These are phyloP conservation scores for Amanita fuliginea DNA, from an alignment of 768 basidiomycete genomes.

Conservation along the genomic window DNA sequence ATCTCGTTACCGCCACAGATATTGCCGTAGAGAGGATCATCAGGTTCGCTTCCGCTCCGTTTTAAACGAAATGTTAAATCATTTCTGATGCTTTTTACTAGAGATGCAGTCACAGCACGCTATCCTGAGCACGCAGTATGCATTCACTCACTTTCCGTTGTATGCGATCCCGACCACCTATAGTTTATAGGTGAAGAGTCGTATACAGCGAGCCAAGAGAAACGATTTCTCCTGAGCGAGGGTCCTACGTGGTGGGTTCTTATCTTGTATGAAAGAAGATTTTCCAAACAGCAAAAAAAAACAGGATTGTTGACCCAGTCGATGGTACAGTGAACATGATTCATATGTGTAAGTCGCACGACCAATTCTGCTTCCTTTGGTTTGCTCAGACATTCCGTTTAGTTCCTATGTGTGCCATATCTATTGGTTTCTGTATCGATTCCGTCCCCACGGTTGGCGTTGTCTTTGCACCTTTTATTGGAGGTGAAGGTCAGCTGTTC, in stretches of 20 bases:
- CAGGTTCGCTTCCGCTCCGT: constrained; percentile 1
- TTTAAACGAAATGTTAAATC: not conserved
- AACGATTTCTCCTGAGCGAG: constrained; percentile 13
- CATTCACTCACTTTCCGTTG: not conserved
- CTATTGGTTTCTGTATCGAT: constrained; percentile 14
- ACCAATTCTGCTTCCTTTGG: not conserved
- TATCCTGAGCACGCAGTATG: constrained; percentile 5
- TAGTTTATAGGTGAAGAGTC: constrained; percentile 18
- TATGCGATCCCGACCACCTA: not conserved
- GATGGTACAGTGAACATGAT: constrained; percentile 17
- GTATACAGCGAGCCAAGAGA: constrained; percentile 16
- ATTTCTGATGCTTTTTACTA: not conserved
- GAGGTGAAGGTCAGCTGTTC: constrained; percentile 11
- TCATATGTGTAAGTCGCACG: constrained; percentile 14
- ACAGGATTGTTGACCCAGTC: constrained; percentile 16
- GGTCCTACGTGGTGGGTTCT: constrained; percentile 13
- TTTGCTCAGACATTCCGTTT: not conserved
- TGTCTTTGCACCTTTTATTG: constrained; percentile 16
- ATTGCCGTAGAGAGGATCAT: constrained; percentile 15
- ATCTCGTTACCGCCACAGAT: constrained; percentile 16
- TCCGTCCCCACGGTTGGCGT: constrained; percentile 14
- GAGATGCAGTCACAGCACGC: not conserved
- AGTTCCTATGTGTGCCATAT: constrained; percentile 17
- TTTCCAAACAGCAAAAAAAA: too few relatives aligned
- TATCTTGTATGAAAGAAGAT: not conserved